Base-by-base conservation (phyloP, 176 grass and related monocot species). In the Oryza glaberrima region DNA sequence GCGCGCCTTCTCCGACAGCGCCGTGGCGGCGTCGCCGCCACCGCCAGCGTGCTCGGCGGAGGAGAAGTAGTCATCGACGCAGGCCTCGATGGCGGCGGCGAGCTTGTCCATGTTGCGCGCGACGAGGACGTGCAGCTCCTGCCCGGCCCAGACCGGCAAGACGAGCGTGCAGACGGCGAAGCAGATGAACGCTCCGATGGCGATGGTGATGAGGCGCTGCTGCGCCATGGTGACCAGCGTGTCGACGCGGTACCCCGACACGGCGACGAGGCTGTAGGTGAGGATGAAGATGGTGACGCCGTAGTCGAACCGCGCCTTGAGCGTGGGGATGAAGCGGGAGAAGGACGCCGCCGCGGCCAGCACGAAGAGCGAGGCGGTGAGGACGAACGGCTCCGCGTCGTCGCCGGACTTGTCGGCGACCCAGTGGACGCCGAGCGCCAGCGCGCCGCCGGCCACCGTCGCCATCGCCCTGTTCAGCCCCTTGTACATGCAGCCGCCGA, bases 211-310 rank as follows among this genome's bases (percentile, higher is more conserved):
- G 0, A 94, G 6, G 14, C 92, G 92, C 46, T 91, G 79, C 46
- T 78, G 38, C 35, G 84, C 89, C 81, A 94, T 30, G 14, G 32
- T 12, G 8, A 89, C 17, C 17, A 94, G 69, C 34, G 38, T 72
- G 38, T 94, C 89, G 25, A 82, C 87, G 25, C 89, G 92, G 76
- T 91, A 94, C 43, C 92, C 92, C 0, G 92, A 89, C 34, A 94
- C 89, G 3, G 92, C 87, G 19, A 94, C 87, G 58, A 94, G 51
- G 86, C 92, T 89, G 80, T 87, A 94, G 72, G 92, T 91, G 47
- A 94, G 86, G 76, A 94, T 94, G 67, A 94, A 94, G 65, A 94
- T 85, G 43, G 87, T 91, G 47, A 94, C 75, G 20, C 92, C 89
- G 16, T 94, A 94, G 76, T 94, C 87, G 73, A 91, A 94, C 38